Evolutionary conservation across 1,139 yeast genomes (phyloP).

Genomic region (Suzukiozyma palmioleophila): DNA sequence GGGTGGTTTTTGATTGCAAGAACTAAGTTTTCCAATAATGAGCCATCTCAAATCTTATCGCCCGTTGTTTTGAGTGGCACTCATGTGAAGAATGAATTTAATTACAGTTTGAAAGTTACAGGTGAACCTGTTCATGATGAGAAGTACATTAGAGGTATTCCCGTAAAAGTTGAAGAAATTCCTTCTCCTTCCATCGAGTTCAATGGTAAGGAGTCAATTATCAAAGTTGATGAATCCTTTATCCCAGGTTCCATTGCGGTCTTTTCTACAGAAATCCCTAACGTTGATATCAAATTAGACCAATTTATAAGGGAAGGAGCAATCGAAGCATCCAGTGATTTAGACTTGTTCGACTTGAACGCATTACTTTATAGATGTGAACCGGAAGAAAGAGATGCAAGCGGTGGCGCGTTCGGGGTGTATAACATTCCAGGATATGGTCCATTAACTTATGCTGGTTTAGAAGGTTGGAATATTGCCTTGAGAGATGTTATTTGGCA

Average conservation of each 20-base stretch:
- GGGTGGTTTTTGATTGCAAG: conserved; percentile 91
- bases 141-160: conserved; percentile 52
- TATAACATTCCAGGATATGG: conserved; percentile 76
- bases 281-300: conserved; percentile 51
- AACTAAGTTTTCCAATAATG: conserved; percentile 57
- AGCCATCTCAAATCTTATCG: conserved; percentile 47
- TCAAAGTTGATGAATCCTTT: conserved; percentile 51
- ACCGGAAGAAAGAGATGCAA: conserved; percentile 80
- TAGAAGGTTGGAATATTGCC: conserved; percentile 87
- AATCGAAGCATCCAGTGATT: conserved; percentile 57
- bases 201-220: conserved; percentile 39
- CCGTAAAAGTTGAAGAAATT: conserved; percentile 56
- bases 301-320: conserved; percentile 69
- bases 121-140: conserved; percentile 48
- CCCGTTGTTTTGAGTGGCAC: conserved; percentile 69
- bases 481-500: conserved; percentile 57
- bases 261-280: conserved; percentile 66
- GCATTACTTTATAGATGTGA: conserved; percentile 74
- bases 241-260: conserved; percentile 92
- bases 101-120: conserved; percentile 49
- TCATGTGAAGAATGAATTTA: conserved; percentile 54
- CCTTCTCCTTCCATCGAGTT: conserved; percentile 46
- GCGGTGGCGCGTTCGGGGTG: conserved; percentile 66
- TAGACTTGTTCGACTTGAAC: conserved; percentile 69
- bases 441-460: conserved; percentile 74